These are phyloP conservation scores for Casuarina cunninghamiana DNA, from an alignment of 306 rosid genomes.

Conservation along the genomic window DNA sequence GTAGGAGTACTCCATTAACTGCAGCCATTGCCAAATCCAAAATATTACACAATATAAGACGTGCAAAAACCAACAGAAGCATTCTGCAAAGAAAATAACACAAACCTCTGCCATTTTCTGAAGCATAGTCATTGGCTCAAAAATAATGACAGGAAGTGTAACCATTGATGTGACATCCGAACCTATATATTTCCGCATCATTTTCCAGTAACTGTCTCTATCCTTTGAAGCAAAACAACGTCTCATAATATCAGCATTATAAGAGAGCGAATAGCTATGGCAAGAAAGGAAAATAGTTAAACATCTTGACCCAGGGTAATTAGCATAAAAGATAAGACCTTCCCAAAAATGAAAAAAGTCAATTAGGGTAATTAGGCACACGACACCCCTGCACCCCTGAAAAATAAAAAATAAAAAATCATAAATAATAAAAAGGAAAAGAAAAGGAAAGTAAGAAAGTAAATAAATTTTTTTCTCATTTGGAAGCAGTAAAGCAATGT, in stretches of 20 bases:
- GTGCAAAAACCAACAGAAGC: not conserved
- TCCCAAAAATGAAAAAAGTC: not conserved
- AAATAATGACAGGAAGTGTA: slow-evolving; percentile 81
- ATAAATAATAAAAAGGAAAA: not conserved
- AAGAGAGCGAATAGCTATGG: not conserved
- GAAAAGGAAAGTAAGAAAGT: not conserved
- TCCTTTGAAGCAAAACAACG: slow-evolving; percentile 46
- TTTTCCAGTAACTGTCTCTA: slow-evolving; percentile 93
- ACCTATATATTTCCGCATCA: slow-evolving; percentile 91
- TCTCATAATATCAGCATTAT: slow-evolving; percentile 23
- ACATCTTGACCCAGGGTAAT: not conserved
- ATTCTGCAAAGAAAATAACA: slow-evolving; percentile 11
- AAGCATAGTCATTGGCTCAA: slow-evolving; percentile 98
- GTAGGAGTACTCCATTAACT: slow-evolving; percentile 95
- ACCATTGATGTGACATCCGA: slow-evolving; percentile 87
- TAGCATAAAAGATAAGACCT: not conserved
- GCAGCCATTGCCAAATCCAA: slow-evolving; percentile 26
- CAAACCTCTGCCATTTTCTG: slow-evolving; percentile 95
- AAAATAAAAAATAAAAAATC: too few species aligned
- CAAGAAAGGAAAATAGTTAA: not conserved
- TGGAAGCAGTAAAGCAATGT: not conserved
- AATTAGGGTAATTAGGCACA: not conserved
- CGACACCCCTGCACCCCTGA: too few species aligned
- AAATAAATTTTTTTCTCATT: not conserved
- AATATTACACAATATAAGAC: slow-evolving; percentile 14